Conservation (phyloP, 345 rosid species). For the Syzygium aromaticum region DNA sequence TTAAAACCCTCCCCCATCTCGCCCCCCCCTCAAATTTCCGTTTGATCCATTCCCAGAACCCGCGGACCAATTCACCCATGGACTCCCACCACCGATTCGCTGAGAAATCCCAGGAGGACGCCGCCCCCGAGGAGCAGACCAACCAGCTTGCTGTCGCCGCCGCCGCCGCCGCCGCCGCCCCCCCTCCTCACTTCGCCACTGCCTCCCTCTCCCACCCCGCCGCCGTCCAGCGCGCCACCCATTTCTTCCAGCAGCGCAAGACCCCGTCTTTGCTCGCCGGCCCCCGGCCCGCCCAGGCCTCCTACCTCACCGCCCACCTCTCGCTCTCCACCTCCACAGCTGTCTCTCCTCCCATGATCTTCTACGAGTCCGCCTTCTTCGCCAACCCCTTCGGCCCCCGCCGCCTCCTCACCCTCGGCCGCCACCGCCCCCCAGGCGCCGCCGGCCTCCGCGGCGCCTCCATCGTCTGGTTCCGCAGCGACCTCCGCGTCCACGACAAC, state of each 20-base stretch:
- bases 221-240: constrained; percentile 28
- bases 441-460: constrained; percentile 78
- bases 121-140: constrained; percentile 11
- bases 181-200: constrained; percentile 33
- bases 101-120: constrained; percentile 22
- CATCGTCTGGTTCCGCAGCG: constrained; percentile 89
- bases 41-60: too few species aligned
- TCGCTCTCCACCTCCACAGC: constrained; percentile 25
- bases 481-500: constrained; percentile 88
- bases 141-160: not conserved
- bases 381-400: constrained; percentile 9
- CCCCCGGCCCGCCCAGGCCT: constrained; percentile 50
- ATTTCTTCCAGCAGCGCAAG: constrained; percentile 42
- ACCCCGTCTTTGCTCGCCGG: constrained; percentile 21
- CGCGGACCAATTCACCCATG: constrained; percentile 14
- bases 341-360: constrained; percentile 41
- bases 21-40: too few species aligned
- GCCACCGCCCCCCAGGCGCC: constrained; percentile 77
- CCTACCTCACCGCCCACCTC: constrained; percentile 22
- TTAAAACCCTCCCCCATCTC: too few species aligned
- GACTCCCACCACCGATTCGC: constrained; percentile 24
- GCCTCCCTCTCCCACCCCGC: constrained; percentile 47
- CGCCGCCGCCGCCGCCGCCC: constrained; percentile 1
- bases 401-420: constrained; percentile 36
- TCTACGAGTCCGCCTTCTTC: constrained; percentile 68